Base-by-base conservation (phyloP, 768 basidiomycete species). In the Clathrus columnatus region DNA sequence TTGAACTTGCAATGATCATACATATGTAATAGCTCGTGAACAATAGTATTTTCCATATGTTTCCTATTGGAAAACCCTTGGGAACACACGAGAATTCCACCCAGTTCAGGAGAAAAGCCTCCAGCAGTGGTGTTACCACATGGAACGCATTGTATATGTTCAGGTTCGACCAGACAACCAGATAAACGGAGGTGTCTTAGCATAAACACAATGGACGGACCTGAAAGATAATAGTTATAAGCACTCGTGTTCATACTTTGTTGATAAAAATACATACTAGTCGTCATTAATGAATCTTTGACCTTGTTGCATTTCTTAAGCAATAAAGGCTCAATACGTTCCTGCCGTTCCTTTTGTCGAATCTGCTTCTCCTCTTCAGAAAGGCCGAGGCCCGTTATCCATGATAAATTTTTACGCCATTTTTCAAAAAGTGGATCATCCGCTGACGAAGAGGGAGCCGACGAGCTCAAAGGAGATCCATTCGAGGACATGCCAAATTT, bases 1-100 rank as follows among this genome's bases (percentile, higher is more conserved):
- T 91, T 89, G 73, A 98, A 98, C 68, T 83, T 83, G 70, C 90
- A 88, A 59, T 95, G 89, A 68, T 99, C 96, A 66, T 89, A 98
- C 79, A 92, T 84, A 65, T 98, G 96, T 23, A 98, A 71, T 46
- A 98, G 79, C 67, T 99, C 96, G 64, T 99, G 96, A 20, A 87
- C 79, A 29, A 99, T 73, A 27, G 94, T 95, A 63, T 91, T 82
- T 69, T 98, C 93, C 87, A 94, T 85, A 62, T 96, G 92, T 30
- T 77, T 79, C 65, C 90, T 85, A 67, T 75, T 80, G 67, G 83
- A 78, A 62, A 93, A 87, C 48, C 84, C 78, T 45, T 91, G 87
- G 58, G 92, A 83, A 65, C 95, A 99, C 2, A 99, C 73, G 6
- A 91, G 69, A 23, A 97, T 81, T 2, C 85, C 86, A 16, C 89